phyloP scores from a whole-genome alignment of 805 yeast species.

The Saccharomycodes ludwigii region DNA sequence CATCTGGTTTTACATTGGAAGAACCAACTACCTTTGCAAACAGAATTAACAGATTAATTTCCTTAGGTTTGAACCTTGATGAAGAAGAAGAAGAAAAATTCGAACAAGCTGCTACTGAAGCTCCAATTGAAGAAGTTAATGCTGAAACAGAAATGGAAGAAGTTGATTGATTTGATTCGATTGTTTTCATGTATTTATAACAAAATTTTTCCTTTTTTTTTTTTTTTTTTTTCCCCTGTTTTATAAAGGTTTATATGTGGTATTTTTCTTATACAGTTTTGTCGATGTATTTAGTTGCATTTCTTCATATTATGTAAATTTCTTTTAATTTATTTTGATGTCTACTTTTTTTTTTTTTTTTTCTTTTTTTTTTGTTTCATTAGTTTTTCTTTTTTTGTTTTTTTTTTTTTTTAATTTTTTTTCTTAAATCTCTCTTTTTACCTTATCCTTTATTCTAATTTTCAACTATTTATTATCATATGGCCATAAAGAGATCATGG shows the following conservation, averaged over 20 bases:
- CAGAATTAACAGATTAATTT: slow-evolving; percentile 96
- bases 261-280: too few relatives aligned
- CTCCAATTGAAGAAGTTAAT: slow-evolving; percentile 42
- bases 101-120: slow-evolving; percentile 34
- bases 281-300: too few relatives aligned
- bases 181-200: neutral
- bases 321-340: too few relatives aligned
- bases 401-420: neutral
- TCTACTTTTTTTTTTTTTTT: neutral
- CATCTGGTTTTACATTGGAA: slow-evolving; percentile 97
- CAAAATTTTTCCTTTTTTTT: neutral
- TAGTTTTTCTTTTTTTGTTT: slow-evolving; percentile 1
- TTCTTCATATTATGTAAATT: neutral
- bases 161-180: slow-evolving; percentile 55
- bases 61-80: slow-evolving; percentile 96
- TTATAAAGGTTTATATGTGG: too few relatives aligned
- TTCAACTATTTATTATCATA: too few relatives aligned
- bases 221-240: neutral
- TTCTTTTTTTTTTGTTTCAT: neutral
- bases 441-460: too few relatives aligned
- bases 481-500: too few relatives aligned
- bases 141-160: slow-evolving; percentile 98
- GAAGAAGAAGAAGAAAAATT: slow-evolving; percentile 65
- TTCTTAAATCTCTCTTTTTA: slow-evolving; percentile 1
- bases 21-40: slow-evolving; percentile 97